These are phyloP conservation scores for Cenococcum geophilum DNA, from an alignment of 495 filamentous ascomycete species.

Conservation along the genomic window DNA sequence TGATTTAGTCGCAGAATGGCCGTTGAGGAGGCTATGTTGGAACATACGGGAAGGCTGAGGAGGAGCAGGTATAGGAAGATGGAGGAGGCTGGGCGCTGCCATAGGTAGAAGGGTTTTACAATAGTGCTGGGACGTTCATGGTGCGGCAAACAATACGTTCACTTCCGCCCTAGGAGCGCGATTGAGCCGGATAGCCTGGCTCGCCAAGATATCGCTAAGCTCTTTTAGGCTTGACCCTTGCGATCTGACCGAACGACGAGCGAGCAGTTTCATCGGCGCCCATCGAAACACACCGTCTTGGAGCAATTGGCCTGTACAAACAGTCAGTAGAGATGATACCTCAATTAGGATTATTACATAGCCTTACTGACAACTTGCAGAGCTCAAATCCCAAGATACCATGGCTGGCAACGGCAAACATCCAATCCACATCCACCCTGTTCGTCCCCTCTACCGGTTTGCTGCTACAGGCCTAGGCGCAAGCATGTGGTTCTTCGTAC, in stretches of 20 bases:
- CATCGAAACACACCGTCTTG: neutral
- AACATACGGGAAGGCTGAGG: neutral
- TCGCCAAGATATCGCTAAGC: neutral
- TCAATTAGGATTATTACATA: neutral
- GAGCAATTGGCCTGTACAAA: slow-evolving; percentile 21
- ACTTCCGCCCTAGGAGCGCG: neutral
- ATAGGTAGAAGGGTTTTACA: neutral
- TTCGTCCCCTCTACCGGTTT: slow-evolving; percentile 72
- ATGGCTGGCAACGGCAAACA: slow-evolving; percentile 51
- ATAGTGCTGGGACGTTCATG: neutral
- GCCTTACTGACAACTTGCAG: slow-evolving; percentile 9
- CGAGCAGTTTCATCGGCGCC: neutral
- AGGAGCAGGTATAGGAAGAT: neutral
- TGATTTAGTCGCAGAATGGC: neutral
- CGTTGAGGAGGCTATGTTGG: neutral
- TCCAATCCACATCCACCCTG: slow-evolving; percentile 67
- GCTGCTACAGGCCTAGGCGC: slow-evolving; percentile 81
- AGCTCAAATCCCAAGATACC: slow-evolving; percentile 18
- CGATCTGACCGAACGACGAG: neutral
- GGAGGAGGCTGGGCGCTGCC: neutral
- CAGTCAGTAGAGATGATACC: slow-evolving; percentile 8
- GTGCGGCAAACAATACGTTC: neutral
- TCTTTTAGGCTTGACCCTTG: neutral
- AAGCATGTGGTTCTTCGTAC: slow-evolving; percentile 99
- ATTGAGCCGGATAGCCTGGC: neutral